Evolutionary conservation across 2,329 filamentous ascomycete genomes (phyloP).

Genomic region (Monilinia fructicola): DNA sequence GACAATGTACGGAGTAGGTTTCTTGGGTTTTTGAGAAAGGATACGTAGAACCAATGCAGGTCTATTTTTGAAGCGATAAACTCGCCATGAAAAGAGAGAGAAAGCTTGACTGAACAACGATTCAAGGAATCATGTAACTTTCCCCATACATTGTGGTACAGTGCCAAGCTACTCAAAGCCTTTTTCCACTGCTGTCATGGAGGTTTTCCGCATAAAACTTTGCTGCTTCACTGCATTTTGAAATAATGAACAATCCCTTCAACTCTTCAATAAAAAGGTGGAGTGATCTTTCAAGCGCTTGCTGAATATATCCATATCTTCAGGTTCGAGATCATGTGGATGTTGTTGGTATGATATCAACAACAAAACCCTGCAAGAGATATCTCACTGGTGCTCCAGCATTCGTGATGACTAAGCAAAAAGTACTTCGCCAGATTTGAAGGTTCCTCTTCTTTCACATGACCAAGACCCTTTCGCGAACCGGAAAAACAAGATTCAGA

Average conservation of each 20-base stretch:
- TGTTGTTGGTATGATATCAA: not conserved
- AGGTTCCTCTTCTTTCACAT: not conserved
- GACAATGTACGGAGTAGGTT: not conserved
- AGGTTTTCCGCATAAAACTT: not conserved
- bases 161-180: not conserved
- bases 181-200: not conserved
- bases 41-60: not conserved
- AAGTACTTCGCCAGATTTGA: not conserved
- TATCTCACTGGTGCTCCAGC: not conserved
- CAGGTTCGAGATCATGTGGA: not conserved
- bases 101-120: accelerated
- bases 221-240: not conserved
- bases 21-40: not conserved
- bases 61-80: not conserved
- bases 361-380: not conserved
- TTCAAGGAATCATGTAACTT: not conserved
- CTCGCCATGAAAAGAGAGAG: not conserved
- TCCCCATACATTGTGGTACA: not conserved
- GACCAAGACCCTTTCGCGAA: not conserved
- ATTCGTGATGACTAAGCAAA: conserved; percentile 6
- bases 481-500: not conserved
- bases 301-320: not conserved
- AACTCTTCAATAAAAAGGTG: accelerated
- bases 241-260: not conserved
- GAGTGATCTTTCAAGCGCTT: not conserved